Percentiles rank a stretch among this genome's conserved stretches.
Conservation (phyloP, 2,329 filamentous ascomycete species). For the Neofusicoccum cordaticola region DNA sequence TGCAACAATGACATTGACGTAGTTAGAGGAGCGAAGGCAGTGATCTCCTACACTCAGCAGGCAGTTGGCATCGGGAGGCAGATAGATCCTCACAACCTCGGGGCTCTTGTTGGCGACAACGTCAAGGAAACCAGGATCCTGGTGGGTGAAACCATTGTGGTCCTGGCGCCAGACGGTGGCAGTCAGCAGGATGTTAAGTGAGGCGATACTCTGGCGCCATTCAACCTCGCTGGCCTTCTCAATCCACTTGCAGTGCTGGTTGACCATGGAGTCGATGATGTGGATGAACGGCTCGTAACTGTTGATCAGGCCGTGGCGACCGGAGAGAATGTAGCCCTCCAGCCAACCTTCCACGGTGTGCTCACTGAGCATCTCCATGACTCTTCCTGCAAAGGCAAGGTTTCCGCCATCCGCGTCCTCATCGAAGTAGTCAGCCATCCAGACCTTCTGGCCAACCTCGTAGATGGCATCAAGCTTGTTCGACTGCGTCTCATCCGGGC, state of each 20-base stretch:
- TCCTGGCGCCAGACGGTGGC: slow-evolving; percentile 80
- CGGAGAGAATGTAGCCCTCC: slow-evolving; percentile 73
- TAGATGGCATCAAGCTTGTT: slow-evolving; percentile 75
- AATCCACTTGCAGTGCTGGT: slow-evolving; percentile 83
- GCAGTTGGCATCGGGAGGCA: slow-evolving; percentile 77
- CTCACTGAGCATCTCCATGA: slow-evolving; percentile 83
- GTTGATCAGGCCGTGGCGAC: slow-evolving; percentile 73
- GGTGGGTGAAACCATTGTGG: slow-evolving; percentile 80
- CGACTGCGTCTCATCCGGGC: slow-evolving; percentile 77
- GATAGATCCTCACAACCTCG: slow-evolving; percentile 76
- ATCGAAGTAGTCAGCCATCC: slow-evolving; percentile 75
- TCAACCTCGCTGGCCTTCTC: slow-evolving; percentile 78
- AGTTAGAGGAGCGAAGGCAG: slow-evolving; percentile 70
- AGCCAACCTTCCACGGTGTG: slow-evolving; percentile 79
- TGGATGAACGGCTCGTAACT: slow-evolving; percentile 82
- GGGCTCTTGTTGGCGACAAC: slow-evolving; percentile 77
- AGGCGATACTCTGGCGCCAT: slow-evolving; percentile 71
- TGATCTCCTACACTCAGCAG: slow-evolving; percentile 74
- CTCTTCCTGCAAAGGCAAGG: slow-evolving; percentile 61
- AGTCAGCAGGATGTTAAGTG: slow-evolving; percentile 76
- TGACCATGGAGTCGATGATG: slow-evolving; percentile 82
- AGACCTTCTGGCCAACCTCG: slow-evolving; percentile 73
- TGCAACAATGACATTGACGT: slow-evolving; percentile 77
- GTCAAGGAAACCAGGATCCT: slow-evolving; percentile 77
- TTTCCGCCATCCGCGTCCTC: slow-evolving; percentile 75